Evolutionary conservation across 2,329 filamentous ascomycete species (phyloP).

Genomic region (Neophaeococcomyces mojaviensis): DNA sequence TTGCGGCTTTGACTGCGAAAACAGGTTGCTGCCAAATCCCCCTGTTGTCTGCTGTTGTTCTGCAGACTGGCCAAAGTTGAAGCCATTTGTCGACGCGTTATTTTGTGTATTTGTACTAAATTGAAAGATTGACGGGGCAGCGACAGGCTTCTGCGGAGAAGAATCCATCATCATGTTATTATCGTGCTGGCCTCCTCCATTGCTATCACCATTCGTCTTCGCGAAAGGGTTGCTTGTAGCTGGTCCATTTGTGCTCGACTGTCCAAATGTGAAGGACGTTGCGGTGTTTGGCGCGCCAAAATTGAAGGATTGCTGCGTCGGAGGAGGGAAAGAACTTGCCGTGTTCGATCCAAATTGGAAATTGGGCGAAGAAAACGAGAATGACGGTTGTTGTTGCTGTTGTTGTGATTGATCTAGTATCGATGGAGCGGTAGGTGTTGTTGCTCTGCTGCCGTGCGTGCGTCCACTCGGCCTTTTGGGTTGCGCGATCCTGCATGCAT

Average conservation of each 20-base stretch:
- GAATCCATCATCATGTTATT: constrained; percentile 22
- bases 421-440: constrained; percentile 2
- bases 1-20: constrained; percentile 5
- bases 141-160: constrained; percentile 17
- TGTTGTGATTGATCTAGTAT: constrained; percentile 13
- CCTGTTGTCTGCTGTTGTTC: constrained; percentile 9
- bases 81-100: constrained; percentile 10
- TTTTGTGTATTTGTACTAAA: constrained; percentile 13
- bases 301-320: constrained; percentile 5
- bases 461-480: constrained; percentile 5
- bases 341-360: constrained; percentile 12
- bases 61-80: constrained; percentile 16
- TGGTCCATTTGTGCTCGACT: constrained; percentile 1
- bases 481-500: background rate
- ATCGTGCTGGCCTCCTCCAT: background rate
- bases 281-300: constrained; percentile 3
- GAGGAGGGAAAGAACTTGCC: constrained; percentile 7
- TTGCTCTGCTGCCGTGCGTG: background rate
- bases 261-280: constrained; percentile 5
- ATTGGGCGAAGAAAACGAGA: constrained; percentile 10
- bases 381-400: constrained; percentile 18
- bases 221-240: constrained; percentile 16
- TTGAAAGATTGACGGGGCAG: background rate
- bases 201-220: constrained; percentile 14
- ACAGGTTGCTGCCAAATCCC: constrained; percentile 10